Conservation (phyloP, 805 yeast species). For the Kodamaea kaohsiungensis region DNA sequence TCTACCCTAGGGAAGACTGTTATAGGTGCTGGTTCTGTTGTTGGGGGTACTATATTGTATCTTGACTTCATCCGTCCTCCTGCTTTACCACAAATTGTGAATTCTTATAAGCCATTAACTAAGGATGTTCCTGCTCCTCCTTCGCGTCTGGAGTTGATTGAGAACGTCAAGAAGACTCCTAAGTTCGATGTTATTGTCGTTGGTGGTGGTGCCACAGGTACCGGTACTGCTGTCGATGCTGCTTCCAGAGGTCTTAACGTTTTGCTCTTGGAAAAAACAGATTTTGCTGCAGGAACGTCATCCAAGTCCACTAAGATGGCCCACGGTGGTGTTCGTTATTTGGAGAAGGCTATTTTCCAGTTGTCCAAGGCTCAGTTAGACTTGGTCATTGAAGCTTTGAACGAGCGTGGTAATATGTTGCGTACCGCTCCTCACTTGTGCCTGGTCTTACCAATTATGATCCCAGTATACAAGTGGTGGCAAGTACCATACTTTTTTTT, state of each 20-base stretch:
- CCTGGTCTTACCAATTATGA: conserved; percentile 84
- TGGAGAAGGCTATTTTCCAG: conserved; percentile 93
- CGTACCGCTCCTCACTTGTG: conserved; percentile 92
- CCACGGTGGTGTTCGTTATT: conserved; percentile 95
- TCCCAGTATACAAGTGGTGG: conserved; percentile 96
- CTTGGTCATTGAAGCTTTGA: conserved; percentile 84
- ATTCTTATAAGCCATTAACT: conserved; percentile 44
- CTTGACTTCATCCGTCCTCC: conserved; percentile 42
- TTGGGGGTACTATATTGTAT: conserved; percentile 40
- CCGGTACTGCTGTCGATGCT: conserved; percentile 93
- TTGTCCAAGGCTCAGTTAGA: conserved; percentile 86
- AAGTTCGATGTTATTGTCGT: conserved; percentile 80
- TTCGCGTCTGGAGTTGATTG: conserved; percentile 52
- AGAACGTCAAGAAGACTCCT: conserved; percentile 41
- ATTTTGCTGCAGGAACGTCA: conserved; percentile 90
- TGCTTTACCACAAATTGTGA: conserved; percentile 23
- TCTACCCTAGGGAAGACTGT: conserved; percentile 27
- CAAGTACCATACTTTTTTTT: conserved; percentile 91
- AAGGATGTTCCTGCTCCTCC: conserved; percentile 54
- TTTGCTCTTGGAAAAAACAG: conserved; percentile 81
- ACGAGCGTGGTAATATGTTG: conserved; percentile 82
- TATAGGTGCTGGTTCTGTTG: conserved; percentile 31
- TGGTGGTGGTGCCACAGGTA: conserved; percentile 97
- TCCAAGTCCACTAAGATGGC: conserved; percentile 95
- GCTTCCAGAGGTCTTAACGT: conserved; percentile 87